Evolutionary conservation across 208 protist species (phyloP), one percentile per base, ranked within the genome.

Genomic region (Wallacemonas sp.): DNA sequence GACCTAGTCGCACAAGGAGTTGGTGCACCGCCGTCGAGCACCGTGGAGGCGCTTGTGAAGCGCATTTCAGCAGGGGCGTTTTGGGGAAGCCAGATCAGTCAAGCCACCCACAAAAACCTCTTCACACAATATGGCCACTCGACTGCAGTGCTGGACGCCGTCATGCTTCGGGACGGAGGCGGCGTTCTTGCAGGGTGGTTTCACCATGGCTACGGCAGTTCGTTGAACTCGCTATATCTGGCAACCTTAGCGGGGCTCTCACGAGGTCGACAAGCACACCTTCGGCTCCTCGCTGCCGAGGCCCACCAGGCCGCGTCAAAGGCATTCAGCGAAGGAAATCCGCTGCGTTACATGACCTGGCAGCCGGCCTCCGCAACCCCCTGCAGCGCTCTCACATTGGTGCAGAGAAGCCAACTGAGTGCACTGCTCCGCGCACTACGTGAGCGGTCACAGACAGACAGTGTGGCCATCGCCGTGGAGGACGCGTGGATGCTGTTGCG

Each of bases 101-200:
- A n/a, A n/a, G n/a, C n/a, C n/a, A n/a, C n/a, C n/a, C n/a, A n/a
- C n/a, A n/a, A n/a, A n/a, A n/a, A n/a, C n/a, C n/a, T n/a, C n/a
- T n/a, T n/a, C n/a, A n/a, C n/a, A n/a, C n/a, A n/a, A n/a, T n/a
- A n/a, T n/a, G n/a, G n/a, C n/a, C n/a, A n/a, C n/a, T n/a, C n/a
- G n/a, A n/a, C n/a, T n/a, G n/a, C n/a, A n/a, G n/a, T 85, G 29
- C 73, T 73, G 33, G 79, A 81, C 39, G 60, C 81, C 24, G 57
- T 85, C 1, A 57, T 80, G 17, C 66, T 85, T 64, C 71, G 62
- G 24, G 74, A 71, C 39, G 73, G 67, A 17, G 12, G 41, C 30
- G n/a, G 12, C 22, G 64, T 71, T 17, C 78, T 66, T 24, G 54
- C 63, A 9, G 79, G 79, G 2, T 85, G 79, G 79, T 80, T 85